These are phyloP conservation scores for Penicillium sp. DNA, from an alignment of 2,329 filamentous ascomycete species.

Conservation along the genomic window DNA sequence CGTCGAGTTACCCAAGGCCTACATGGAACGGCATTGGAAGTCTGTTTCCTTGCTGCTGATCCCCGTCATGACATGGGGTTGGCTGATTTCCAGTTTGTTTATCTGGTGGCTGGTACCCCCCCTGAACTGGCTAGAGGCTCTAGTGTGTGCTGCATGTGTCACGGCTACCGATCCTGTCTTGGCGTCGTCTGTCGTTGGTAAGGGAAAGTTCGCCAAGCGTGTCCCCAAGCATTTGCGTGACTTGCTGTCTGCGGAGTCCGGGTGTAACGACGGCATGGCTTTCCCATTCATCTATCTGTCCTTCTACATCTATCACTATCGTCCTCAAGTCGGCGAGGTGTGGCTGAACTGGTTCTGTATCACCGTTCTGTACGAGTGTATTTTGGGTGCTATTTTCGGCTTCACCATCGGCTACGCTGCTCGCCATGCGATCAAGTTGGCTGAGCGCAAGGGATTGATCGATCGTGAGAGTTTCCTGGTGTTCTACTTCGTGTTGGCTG, in stretches of 20 bases:
- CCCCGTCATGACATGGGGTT: conserved; percentile 96
- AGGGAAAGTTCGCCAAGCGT: conserved; percentile 96
- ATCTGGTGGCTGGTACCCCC: conserved; percentile 85
- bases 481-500: conserved; percentile 94
- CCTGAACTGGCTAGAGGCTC: conserved; percentile 84
- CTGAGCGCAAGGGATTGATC: conserved; percentile 81
- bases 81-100: conserved; percentile 78
- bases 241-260: conserved; percentile 90
- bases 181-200: conserved; percentile 95
- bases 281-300: conserved; percentile 96
- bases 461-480: conserved; percentile 97
- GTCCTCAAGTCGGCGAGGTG: conserved; percentile 66
- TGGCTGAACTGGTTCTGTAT: conserved; percentile 84
- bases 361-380: conserved; percentile 90
- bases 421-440: conserved; percentile 83
- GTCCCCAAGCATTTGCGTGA: conserved; percentile 97
- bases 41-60: conserved; percentile 85
- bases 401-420: conserved; percentile 86
- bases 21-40: conserved; percentile 98
- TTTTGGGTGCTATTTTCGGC: conserved; percentile 87
- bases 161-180: conserved; percentile 96
- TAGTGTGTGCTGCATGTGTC: conserved; percentile 86
- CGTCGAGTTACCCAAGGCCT: conserved; percentile 68
- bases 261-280: conserved; percentile 99
- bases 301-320: conserved; percentile 83